Conservation (phyloP, 2,329 filamentous ascomycete species). For the Monilinia fructicola region DNA sequence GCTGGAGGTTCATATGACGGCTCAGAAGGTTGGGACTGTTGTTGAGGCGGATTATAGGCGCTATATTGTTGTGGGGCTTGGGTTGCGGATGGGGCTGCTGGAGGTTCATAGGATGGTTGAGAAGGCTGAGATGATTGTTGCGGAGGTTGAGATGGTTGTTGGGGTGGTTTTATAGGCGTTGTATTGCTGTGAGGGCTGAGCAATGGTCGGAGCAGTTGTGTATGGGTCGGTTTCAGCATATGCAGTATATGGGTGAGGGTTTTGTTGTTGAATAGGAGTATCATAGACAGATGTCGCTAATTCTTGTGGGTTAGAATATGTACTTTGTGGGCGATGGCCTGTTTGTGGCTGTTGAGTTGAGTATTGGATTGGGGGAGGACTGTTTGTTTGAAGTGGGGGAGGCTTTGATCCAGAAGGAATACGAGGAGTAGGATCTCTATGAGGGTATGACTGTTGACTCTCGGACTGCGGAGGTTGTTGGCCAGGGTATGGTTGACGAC, state of each 20-base stretch:
- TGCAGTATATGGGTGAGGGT: conserved; percentile 41
- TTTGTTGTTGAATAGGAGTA: conserved; percentile 59
- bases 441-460: conserved; percentile 50
- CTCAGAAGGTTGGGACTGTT: conserved; percentile 23
- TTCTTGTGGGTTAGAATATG: conserved; percentile 72
- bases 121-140: conserved; percentile 28
- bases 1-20: conserved; percentile 20
- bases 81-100: conserved; percentile 35
- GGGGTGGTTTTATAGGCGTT: conserved; percentile 35
- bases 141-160: conserved; percentile 29
- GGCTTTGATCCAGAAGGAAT: conserved; percentile 49
- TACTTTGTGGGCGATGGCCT: conserved; percentile 62
- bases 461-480: conserved; percentile 41
- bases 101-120: conserved; percentile 34
- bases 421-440: conserved; percentile 52
- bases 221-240: conserved; percentile 39
- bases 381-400: conserved; percentile 52
- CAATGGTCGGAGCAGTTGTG: conserved; percentile 28
- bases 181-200: conserved; percentile 38
- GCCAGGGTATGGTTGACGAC: conserved; percentile 50
- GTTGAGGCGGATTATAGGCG: conserved; percentile 36
- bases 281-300: conserved; percentile 76
- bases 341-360: conserved; percentile 46
- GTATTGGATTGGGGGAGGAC: conserved; percentile 52
- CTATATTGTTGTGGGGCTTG: conserved; percentile 38